Evolutionary conservation across 306 rosid species (phyloP).

Genomic region (Purshia tridentata): DNA sequence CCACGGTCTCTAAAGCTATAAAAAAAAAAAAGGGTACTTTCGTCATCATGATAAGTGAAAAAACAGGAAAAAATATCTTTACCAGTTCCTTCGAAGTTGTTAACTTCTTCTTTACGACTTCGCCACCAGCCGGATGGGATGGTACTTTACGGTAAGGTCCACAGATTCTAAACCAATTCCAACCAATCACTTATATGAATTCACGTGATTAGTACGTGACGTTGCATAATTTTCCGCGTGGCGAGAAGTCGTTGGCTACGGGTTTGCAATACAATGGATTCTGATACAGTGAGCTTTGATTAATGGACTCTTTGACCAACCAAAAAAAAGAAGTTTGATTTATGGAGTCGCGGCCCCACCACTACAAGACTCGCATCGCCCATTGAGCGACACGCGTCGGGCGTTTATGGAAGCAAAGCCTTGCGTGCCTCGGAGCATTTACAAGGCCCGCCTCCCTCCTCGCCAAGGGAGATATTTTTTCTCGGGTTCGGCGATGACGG

Average conservation of each 20-base stretch:
- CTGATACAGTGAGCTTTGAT: too few species aligned
- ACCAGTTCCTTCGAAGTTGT: slow-evolving; percentile 1
- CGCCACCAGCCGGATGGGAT: neutral
- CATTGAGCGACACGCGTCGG: neutral
- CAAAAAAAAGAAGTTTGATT: too few species aligned
- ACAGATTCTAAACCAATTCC: neutral
- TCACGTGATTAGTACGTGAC: neutral
- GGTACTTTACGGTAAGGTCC: neutral
- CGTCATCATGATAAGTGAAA: neutral
- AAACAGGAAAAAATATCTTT: slow-evolving; percentile 19
- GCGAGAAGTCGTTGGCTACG: neutral
- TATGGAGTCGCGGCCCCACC: too few species aligned
- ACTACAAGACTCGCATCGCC: neutral
- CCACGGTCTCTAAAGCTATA: neutral
- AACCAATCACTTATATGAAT: neutral
- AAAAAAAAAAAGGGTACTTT: neutral
- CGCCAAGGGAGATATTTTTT: neutral
- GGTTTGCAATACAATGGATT: too few species aligned
- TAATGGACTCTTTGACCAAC: too few species aligned
- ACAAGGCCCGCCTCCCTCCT: too few species aligned
- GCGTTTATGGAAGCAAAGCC: neutral
- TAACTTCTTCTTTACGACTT: neutral
- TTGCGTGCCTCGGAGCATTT: neutral
- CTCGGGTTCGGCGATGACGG: slow-evolving; percentile 24
- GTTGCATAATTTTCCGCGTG: neutral